Base-by-base conservation (phyloP, 441 rosid species). In the Viola pubescens region DNA sequence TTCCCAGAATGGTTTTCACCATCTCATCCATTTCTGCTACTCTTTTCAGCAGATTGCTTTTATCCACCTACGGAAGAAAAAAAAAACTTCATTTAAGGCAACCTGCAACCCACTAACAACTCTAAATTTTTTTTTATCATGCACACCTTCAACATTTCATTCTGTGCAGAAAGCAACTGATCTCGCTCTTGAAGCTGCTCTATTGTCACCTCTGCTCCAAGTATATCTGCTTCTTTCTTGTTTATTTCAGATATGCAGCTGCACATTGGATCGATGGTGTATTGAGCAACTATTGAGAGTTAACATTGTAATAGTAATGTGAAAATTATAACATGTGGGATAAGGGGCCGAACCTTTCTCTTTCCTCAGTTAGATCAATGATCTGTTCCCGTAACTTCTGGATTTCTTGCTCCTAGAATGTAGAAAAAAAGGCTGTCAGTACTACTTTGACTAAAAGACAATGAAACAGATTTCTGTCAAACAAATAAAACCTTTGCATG, bases 121-220 rank as follows among this genome's bases (percentile, higher is more conserved):
- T 43, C 11, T 58, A 19, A 53, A 42, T 3, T 46, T 59, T 11
- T 42, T 58, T 56, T 6, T 16, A 46, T 70, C 48, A 75, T 41
- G 40, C 63, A 3, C 19, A 80, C 96, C 84, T 92, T 89, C 61
- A 92, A 66, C 92, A 92, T 81, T 72, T 84, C 88, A 62, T 89
- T 87, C 73, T 92, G 94, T 56, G 87, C 84, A 7, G 85, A 76
- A 58, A 87, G 96, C 70, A 89, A 70, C 77, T 77, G 92, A 73
- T 80, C 91, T 59, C 92, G 78, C 77, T 89, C 88, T 65, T 81
- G 75, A 65, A 86, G 88, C 66, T 88, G 88, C 86, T 84, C 96
- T 42, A 81, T 46, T 37, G 60, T 63, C 70, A 94, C 74, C 72
- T 84, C 82, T 26, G 83, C 70, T 14, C 77, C 79, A 52, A 94